phyloP scores from a whole-genome alignment of 768 basidiomycete species.

The Russula earlei region DNA sequence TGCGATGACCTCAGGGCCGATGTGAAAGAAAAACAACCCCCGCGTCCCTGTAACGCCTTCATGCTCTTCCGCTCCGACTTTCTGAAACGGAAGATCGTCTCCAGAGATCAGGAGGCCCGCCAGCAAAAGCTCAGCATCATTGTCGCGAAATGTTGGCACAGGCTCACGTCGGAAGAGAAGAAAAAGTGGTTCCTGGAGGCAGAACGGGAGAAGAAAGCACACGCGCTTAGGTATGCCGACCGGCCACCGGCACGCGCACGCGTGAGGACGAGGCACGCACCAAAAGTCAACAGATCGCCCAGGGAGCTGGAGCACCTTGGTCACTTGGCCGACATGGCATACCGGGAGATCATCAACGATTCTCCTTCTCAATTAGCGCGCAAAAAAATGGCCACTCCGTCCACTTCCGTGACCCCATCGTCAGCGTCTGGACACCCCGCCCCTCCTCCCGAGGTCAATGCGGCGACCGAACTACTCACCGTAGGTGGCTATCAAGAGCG shows the following conservation, averaged over 20 bases:
- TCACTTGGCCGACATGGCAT: slow-evolving; percentile 8
- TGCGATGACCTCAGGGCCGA: background rate
- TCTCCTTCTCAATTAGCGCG: background rate
- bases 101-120: slow-evolving; percentile 37
- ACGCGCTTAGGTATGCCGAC: slow-evolving; percentile 25
- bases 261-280: slow-evolving; percentile 10
- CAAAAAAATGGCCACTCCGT: background rate
- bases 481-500: background rate
- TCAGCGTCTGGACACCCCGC: background rate
- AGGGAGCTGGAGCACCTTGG: slow-evolving; percentile 23
- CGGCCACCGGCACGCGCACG: slow-evolving; percentile 22
- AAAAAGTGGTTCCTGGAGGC: slow-evolving; percentile 30
- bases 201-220: slow-evolving; percentile 22
- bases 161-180: slow-evolving; percentile 30
- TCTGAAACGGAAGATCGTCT: slow-evolving; percentile 34
- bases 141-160: slow-evolving; percentile 45
- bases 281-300: slow-evolving; percentile 18
- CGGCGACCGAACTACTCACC: background rate
- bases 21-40: slow-evolving; percentile 27
- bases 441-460: background rate
- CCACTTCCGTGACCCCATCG: background rate
- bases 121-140: slow-evolving; percentile 48
- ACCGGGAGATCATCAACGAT: background rate
- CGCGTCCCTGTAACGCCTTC: slow-evolving; percentile 48
- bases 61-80: slow-evolving; percentile 48